phyloP scores from a whole-genome alignment of 768 basidiomycete species.

The Leccinellum luteum region DNA sequence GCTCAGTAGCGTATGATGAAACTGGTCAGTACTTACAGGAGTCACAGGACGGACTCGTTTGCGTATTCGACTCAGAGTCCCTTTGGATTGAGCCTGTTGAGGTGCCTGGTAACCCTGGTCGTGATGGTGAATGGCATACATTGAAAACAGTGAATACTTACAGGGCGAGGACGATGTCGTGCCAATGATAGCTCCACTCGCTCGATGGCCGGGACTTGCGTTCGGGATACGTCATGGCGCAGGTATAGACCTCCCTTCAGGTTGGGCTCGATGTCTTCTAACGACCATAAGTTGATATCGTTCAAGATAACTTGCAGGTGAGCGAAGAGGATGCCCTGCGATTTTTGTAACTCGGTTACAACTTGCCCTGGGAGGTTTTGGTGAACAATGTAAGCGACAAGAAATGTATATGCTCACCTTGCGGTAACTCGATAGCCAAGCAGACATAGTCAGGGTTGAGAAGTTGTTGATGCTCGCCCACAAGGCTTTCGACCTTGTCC shows the following conservation, averaged over 20 bases:
- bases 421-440: not conserved
- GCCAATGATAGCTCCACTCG: not conserved
- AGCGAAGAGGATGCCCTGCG: not conserved
- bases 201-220: not conserved
- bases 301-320: not conserved
- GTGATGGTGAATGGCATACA: not conserved
- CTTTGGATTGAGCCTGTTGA: too few species aligned
- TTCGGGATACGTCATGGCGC: not conserved
- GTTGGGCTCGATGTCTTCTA: not conserved
- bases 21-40: not conserved
- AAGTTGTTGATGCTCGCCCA: not conserved
- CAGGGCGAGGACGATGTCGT: not conserved
- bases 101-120: not conserved
- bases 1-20: not conserved
- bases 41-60: not conserved
- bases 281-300: not conserved
- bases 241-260: not conserved
- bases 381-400: not conserved
- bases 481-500: not conserved
- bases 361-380: not conserved
- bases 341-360: not conserved
- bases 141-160: not conserved
- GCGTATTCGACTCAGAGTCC: not conserved
- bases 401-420: not conserved
- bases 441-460: not conserved